A percentile compares a stretch with the other conserved stretches of the same genome.
These are phyloP conservation scores for Furcasterigmium sp. DNA, from an alignment of 2,329 filamentous ascomycete genomes.

Conservation along the genomic window DNA sequence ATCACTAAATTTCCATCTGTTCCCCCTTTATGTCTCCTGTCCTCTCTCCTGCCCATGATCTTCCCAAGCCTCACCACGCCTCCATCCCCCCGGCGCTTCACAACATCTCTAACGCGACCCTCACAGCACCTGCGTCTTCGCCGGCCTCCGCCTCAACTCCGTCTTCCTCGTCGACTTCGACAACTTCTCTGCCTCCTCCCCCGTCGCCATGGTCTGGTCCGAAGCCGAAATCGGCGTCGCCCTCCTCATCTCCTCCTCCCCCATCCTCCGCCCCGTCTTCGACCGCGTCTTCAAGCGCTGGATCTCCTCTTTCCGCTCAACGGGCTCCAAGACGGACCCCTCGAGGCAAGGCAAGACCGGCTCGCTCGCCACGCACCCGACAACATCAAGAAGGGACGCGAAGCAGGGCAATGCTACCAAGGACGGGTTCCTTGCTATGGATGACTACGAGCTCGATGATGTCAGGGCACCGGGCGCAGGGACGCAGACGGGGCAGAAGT, in stretches of 20 bases:
- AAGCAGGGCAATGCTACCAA: no score
- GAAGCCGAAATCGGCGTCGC: constrained; percentile 31
- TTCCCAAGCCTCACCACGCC: background rate
- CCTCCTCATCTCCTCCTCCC: constrained; percentile 32
- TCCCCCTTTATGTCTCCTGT: background rate
- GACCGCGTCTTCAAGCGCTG: no score
- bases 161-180: constrained; percentile 24
- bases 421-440: no score
- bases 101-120: background rate
- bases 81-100: background rate
- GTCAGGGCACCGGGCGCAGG: no score
- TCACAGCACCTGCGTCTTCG: constrained; percentile 27
- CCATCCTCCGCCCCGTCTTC: no score
- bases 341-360: no score
- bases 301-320: no score
- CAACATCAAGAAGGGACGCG: no score
- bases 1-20: background rate
- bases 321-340: no score
- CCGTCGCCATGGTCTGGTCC: constrained; percentile 27
- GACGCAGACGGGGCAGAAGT: no score
- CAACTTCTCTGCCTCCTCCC: constrained; percentile 26
- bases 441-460: no score
- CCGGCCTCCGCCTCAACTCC: constrained; percentile 24
- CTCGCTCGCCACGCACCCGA: no score
- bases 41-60: background rate